Base-by-base conservation (phyloP, 352 stramenopile species). In the Phytophthora gonapodyides region DNA sequence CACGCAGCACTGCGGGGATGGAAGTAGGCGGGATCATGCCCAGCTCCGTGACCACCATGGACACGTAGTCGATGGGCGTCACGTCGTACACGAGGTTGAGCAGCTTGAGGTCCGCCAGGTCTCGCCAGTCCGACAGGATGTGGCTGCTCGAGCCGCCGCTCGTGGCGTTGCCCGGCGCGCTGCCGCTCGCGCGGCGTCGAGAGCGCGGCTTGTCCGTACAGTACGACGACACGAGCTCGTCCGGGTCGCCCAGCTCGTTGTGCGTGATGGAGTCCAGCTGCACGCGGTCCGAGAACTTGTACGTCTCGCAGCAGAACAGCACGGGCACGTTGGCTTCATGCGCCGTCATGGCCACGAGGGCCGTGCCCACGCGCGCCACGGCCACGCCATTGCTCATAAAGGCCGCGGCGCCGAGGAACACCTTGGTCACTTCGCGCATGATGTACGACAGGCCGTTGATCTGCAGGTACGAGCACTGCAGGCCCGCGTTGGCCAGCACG, bases 221-320 rank as follows among this genome's bases (percentile, higher is more conserved):
- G 42, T 75, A 82, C 42, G 71, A 84, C 60, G 78, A 83, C 40
- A 93, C 71, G 7, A 96, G 70, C 46, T 96, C 90, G 58, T 97
- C 88, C 10, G 96, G 89, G 81, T 99, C 85, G n/a, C 95, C 94
- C 33, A 99, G 73, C 71, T 99, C 97, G 75, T 99, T 99, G 71
- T 97, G 86, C 10, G 95, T 98, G 61, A 99, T 98, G 38, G 90
- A 94, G 67, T 99, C 97, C 36, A 99, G 78, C 73, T 99, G 97
- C 24, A 99, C 94, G 34, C 94, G 89, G 64, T 98, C 96, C 38
- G 82, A 89, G 47, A 94, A 94, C 71, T 99, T 99, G 88, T 99
- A 99, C 30, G 96, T 99, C 82, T 99, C 97, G 67, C 96, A 98
- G 64, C 93, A 98, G 40, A 99, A 97, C 12, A 99, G 83, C 31